phyloP scores from a whole-genome alignment of 306 rosid genomes.

The Citrullus colocynthis region DNA sequence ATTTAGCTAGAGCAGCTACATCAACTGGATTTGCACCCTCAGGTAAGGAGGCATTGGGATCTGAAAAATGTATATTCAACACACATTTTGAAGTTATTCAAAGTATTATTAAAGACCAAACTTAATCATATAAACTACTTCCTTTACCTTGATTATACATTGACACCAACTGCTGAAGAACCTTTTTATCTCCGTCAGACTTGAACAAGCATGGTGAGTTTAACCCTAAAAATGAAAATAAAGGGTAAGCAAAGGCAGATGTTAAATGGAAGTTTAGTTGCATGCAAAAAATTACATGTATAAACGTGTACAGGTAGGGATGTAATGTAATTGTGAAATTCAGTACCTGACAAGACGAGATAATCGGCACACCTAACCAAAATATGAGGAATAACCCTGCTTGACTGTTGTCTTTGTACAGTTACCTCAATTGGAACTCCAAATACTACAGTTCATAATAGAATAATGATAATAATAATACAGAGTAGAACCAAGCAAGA shows the following conservation, averaged over 20 bases:
- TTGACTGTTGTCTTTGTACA: constrained; percentile 69
- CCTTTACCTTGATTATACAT: constrained; percentile 71
- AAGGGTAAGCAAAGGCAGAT: constrained; percentile 5
- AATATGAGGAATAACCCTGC: constrained; percentile 67
- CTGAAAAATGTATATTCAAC: constrained; percentile 20
- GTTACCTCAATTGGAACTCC: constrained; percentile 82
- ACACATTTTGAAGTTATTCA: constrained; percentile 5
- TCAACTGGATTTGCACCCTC: constrained; percentile 74
- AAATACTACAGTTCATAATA: constrained; percentile 41
- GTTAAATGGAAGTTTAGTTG: neutral
- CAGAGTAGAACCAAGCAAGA: neutral
- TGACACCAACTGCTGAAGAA: constrained; percentile 71
- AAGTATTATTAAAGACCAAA: constrained; percentile 7
- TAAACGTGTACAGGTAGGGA: neutral
- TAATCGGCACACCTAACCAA: constrained; percentile 77
- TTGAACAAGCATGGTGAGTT: constrained; percentile 63
- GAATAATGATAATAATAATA: neutral
- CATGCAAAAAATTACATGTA: neutral
- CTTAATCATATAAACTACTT: neutral
- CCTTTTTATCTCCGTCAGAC: constrained; percentile 73
- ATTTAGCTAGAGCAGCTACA: constrained; percentile 74
- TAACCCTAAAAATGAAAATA: constrained; percentile 42
- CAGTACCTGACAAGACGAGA: constrained; percentile 80
- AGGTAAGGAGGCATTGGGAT: constrained; percentile 58
- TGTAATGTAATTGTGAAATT: neutral